Percentiles rank a stretch among this genome's conserved stretches.
These are phyloP conservation scores for Scheffersomyces spartinae DNA, from an alignment of 805 yeast genomes.

Conservation along the genomic window DNA sequence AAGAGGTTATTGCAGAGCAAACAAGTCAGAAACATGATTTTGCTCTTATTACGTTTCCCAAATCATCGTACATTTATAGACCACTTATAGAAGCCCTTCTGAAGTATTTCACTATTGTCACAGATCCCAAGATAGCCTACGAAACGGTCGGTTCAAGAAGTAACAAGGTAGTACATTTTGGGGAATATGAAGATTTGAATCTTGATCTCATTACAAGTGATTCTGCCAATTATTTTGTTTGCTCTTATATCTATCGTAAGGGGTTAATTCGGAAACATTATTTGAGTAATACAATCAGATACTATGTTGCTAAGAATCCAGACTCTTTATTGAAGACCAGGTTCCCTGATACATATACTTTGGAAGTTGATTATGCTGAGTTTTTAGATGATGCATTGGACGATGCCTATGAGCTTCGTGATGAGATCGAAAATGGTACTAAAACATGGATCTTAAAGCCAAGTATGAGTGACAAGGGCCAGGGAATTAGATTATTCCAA, in stretches of 20 bases:
- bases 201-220: conserved; percentile 46
- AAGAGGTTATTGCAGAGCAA: too few relatives aligned
- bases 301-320: conserved; percentile 67
- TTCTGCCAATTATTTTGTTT: conserved; percentile 44
- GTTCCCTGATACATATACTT: conserved; percentile 63
- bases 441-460: conserved; percentile 88
- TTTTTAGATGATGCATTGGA: conserved; percentile 89
- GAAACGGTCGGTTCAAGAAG: conserved; percentile 7
- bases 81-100: conserved; percentile 18
- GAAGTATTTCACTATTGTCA: conserved; percentile 19
- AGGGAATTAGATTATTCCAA: conserved; percentile 79
- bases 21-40: too few relatives aligned
- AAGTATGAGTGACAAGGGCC: conserved; percentile 94
- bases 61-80: conserved; percentile 28
- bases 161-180: conserved; percentile 54
- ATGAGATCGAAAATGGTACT: conserved; percentile 49
- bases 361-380: conserved; percentile 93
- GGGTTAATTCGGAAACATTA: conserved; percentile 87
- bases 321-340: conserved; percentile 44
- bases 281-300: conserved; percentile 72
- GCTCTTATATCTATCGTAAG: conserved; percentile 80
- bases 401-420: conserved; percentile 80
- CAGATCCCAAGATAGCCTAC: conserved; percentile 9
- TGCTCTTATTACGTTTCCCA: too few relatives aligned
- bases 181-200: conserved; percentile 83